These are phyloP conservation scores for Starmerella roubikii DNA, from an alignment of 805 yeast genomes.

Conservation along the genomic window DNA sequence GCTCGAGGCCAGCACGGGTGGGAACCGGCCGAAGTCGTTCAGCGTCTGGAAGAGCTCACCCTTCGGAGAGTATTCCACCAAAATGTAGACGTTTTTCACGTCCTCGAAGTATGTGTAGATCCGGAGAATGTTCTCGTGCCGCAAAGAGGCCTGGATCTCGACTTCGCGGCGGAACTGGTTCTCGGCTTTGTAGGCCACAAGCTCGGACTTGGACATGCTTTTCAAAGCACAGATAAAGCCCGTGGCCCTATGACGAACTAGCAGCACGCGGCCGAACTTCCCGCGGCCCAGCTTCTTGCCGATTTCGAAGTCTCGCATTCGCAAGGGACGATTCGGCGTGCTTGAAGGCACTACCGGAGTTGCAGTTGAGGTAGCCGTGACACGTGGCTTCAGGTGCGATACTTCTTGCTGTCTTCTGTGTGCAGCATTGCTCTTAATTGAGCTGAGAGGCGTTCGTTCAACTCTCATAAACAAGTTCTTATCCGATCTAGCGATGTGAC, in stretches of 20 bases:
- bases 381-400: not conserved
- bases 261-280: constrained; percentile 82
- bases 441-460: not conserved
- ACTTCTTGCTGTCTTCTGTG: not conserved
- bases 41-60: constrained; percentile 77
- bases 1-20: constrained; percentile 55
- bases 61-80: constrained; percentile 69
- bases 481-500: not conserved
- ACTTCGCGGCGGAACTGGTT: constrained; percentile 81
- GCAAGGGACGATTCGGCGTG: not conserved
- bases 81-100: constrained; percentile 59
- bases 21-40: constrained; percentile 45
- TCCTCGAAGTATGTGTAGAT: constrained; percentile 81
- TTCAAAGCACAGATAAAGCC: constrained; percentile 83
- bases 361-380: not conserved
- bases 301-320: constrained; percentile 61
- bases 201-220: constrained; percentile 75
- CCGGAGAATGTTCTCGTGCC: constrained; percentile 66
- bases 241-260: constrained; percentile 60
- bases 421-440: constrained; percentile 5
- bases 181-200: constrained; percentile 61
- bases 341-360: not conserved
- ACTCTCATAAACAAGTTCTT: not conserved
- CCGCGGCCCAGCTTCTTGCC: constrained; percentile 87
- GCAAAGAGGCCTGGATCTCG: constrained; percentile 68